Evolutionary conservation across 768 basidiomycete genomes (phyloP), one percentile per base, ranked within the genome.

Genomic region (Mycena sanguinolenta): DNA sequence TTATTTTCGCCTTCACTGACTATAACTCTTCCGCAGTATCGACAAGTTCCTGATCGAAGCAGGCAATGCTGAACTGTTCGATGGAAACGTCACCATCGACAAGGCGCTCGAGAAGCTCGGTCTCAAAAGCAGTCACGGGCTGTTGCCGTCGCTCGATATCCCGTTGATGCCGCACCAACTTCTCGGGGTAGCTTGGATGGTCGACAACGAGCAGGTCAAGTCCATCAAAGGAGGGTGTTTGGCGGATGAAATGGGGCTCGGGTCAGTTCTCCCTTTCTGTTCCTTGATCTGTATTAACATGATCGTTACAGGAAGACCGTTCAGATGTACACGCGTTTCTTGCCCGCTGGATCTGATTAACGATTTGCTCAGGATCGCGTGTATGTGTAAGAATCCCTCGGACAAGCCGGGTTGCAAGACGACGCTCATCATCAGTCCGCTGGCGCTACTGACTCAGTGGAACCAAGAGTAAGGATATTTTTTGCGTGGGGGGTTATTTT

Each of bases 401-500:
- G 65, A 74, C 2, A 84, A 92, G 70, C 84, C 84, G 0, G 77
- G 76, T 23, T 82, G 86, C 78, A 92, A 91, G 79, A 88, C 89
- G 0, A 94, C 88, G 27, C 83, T 95, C 1, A 88, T 95, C 65
- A 16, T 94, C 28, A 90, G 91, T 2, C 91, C 90, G 10, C 78
- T 90, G 19, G 90, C 91, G 1, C 90, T 91, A 14, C 76, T 90
- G 19, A 88, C 89, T 0, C 93, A 94, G 69, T 91, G 90, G 90
- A 85, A 87, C 74, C 75, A 82, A 38, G 90, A 91, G 78, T 68
- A n/a, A 28, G 72, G 17, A 44, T 44, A n/a, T n/a, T n/a, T 14
- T 19, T 19, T 21, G 7, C 17, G 16, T 44, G 16, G 7, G 16
- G 21, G 16, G 42, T 14, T 17, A 17, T 7, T 44, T 6, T 14